These are phyloP conservation scores for Cicer judaicum DNA, from an alignment of 306 rosid species.

Conservation along the genomic window DNA sequence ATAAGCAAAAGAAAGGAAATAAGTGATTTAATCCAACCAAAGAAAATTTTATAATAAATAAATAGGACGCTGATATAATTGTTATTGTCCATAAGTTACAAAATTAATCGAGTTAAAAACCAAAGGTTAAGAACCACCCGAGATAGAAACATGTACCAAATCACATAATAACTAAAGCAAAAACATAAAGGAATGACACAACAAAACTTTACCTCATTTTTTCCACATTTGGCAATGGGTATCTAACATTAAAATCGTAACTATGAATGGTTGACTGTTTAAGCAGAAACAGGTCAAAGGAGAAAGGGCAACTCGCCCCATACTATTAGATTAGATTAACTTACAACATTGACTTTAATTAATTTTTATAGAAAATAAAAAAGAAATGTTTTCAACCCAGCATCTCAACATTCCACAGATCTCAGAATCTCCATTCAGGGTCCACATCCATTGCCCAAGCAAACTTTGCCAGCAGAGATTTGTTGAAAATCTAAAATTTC, in stretches of 20 bases:
- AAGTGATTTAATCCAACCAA: too few species aligned
- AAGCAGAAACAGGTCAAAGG: constrained; percentile 42
- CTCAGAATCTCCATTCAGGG: constrained; percentile 95
- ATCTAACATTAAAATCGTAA: constrained; percentile 41
- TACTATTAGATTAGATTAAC: constrained; percentile 79
- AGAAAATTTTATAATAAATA: too few species aligned
- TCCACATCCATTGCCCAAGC: constrained; percentile 97
- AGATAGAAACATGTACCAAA: not conserved
- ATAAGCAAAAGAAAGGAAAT: too few species aligned
- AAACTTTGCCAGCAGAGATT: constrained; percentile 87
- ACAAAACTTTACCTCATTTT: constrained; percentile 46
- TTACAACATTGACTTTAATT: constrained; percentile 62
- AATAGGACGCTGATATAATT: too few species aligned
- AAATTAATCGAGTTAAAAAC: not conserved
- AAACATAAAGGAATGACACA: not conserved
- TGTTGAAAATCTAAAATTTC: constrained; percentile 81
- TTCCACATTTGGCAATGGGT: constrained; percentile 51
- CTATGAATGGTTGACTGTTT: constrained; percentile 43
- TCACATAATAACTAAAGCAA: not conserved
- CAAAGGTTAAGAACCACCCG: not conserved
- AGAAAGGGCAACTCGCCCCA: constrained; percentile 61
- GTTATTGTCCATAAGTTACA: not conserved
- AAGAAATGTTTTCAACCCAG: constrained; percentile 34
- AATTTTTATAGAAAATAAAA: constrained; percentile 48
- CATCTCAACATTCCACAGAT: constrained; percentile 25